Conservation (phyloP, 208 protist species). For the Crithidia brevicula region DNA sequence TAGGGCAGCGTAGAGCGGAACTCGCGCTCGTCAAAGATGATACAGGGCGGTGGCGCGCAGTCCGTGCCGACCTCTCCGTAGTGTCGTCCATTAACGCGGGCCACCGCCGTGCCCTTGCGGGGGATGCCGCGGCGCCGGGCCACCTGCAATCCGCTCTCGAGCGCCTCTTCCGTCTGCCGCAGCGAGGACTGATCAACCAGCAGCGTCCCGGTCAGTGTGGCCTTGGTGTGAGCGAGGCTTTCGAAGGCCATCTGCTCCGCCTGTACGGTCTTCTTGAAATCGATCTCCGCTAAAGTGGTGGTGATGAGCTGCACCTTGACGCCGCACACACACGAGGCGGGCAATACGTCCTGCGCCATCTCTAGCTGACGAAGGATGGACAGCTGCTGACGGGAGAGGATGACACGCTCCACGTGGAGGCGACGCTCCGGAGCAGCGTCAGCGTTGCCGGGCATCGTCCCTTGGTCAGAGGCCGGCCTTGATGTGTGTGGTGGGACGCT, state of each 20-base stretch:
- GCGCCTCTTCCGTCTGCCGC: constrained; percentile 52
- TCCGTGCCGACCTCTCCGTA: neutral
- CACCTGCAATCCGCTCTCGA: constrained; percentile 49
- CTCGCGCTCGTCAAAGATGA: constrained; percentile 90
- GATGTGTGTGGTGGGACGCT: constrained; percentile 3
- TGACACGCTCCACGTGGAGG: constrained; percentile 35
- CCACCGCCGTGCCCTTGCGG: constrained; percentile 12
- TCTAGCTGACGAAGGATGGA: constrained; percentile 68
- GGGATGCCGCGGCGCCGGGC: neutral
- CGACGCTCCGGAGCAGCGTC: neutral
- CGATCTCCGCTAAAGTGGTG: constrained; percentile 40
- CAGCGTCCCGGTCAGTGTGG: constrained; percentile 70
- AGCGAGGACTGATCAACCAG: constrained; percentile 56
- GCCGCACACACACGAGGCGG: constrained; percentile 16
- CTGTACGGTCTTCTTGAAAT: constrained; percentile 39
- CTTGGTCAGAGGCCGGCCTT: too few species aligned
- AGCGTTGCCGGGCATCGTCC: too few species aligned
- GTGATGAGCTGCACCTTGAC: constrained; percentile 75
- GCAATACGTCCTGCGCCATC: constrained; percentile 67
- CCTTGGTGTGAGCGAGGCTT: constrained; percentile 71
- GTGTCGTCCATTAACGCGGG: neutral
- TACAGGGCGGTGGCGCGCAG: constrained; percentile 32
- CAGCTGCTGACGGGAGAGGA: constrained; percentile 56
- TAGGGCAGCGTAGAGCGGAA: constrained; percentile 84
- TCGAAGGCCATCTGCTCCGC: constrained; percentile 75